phyloP scores from a whole-genome alignment of 148 eudicot species.

The Persicaria tinctoria region DNA sequence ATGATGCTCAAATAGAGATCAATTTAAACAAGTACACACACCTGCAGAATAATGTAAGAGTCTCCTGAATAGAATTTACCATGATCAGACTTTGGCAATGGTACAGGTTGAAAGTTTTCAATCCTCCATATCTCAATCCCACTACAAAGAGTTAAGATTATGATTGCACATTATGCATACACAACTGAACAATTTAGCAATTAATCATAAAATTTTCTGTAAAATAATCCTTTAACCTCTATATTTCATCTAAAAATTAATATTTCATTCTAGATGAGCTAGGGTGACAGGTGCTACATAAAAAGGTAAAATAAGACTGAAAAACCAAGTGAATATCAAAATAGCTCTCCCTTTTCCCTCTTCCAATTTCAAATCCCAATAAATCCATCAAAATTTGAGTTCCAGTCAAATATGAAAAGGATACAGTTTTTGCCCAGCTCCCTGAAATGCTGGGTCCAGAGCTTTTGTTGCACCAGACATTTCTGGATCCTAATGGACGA shows the following conservation, averaged over 20 bases:
- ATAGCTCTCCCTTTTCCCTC: too few relatives aligned
- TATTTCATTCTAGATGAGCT: neutral
- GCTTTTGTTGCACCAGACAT: constrained; percentile 78
- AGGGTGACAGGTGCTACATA: neutral
- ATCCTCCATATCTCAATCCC: constrained; percentile 97
- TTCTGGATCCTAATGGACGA: neutral
- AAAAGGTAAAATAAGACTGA: too few relatives aligned
- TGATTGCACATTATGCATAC: constrained; percentile 7
- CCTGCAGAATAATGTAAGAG: constrained; percentile 79
- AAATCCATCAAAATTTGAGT: neutral
- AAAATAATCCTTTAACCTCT: neutral
- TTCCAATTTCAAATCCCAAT: neutral
- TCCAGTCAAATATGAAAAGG: constrained; percentile 27
- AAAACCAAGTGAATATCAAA: too few relatives aligned
- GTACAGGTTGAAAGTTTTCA: constrained; percentile 83
- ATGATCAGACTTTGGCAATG: constrained; percentile 81
- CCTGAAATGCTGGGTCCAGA: constrained; percentile 89
- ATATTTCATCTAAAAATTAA: too few relatives aligned
- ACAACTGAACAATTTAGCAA: neutral
- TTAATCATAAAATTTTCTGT: neutral
- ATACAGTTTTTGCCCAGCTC: constrained; percentile 86
- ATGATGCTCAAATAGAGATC: neutral
- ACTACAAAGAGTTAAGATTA: constrained; percentile 56
- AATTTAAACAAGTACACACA: constrained; percentile 14
- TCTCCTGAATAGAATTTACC: constrained; percentile 94